Base-by-base conservation (phyloP, 2,329 filamentous ascomycete species). In the Colletotrichum graminicola region DNA sequence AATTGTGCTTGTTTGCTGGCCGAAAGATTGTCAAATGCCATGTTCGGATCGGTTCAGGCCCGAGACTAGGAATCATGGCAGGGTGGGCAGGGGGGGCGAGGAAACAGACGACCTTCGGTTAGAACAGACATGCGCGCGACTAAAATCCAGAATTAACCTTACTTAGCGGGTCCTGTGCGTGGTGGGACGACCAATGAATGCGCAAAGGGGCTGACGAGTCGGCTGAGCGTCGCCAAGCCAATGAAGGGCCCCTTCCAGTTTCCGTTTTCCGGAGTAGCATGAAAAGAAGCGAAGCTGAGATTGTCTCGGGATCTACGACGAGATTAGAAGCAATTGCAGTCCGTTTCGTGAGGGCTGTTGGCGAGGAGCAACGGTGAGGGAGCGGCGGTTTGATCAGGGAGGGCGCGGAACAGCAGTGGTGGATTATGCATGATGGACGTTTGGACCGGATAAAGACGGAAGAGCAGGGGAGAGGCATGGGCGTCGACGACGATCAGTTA, bases 141-240 rank as follows among this genome's bases (percentile, higher is more conserved):
- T 4, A 41, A 21, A 26, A 18, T 23, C 26, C 43, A 51, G 32
- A 61, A 49, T 55, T 60, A 72, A 70, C 69, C 69, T 72, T 72
- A 72, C 66, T 70, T 70, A 45, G 61, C 55, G 69, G 69, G 52
- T 56, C 39, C 21, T 55, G 21, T 21, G 45, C 36, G 39, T n/a
- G 14, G 45, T 64, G 36, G 41, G 18, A 29, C 23, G 29, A 47
- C 23, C 21, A 29, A 55, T 34, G 29, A n/a, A 23, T 3, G 32
- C 5, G 6, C 5, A 2, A 55, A 55, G 11, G 10, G 43, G 34
- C 23, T 45, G 43, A 39, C 60, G 36, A 59, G 41, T 36, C 26
- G 26, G 26, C 65, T 26, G 45, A 36, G 61, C 34, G 41, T 51
- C 39, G 43, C 67, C 56, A 36, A 67, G 41, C 55, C 56, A 47